Base-by-base conservation (phyloP, 2,329 filamentous ascomycete genomes). In the Fusarium piperis region DNA sequence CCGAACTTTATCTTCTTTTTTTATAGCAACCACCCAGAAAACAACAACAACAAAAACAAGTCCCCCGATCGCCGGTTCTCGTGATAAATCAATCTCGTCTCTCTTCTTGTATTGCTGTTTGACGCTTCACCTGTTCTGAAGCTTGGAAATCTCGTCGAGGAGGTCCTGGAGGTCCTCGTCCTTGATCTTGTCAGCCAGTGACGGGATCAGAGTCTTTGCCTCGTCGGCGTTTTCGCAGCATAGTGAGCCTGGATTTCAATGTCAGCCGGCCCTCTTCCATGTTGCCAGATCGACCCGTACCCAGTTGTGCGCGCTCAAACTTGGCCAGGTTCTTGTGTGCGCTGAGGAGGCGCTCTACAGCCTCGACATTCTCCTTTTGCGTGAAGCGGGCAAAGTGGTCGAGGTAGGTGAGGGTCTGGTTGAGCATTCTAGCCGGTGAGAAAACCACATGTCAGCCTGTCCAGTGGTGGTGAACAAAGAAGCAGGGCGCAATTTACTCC, bases 351-450 rank as follows among this genome's bases (percentile, higher is more conserved):
- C 94, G 90, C 83, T 97, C 94, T 33, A 98, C 94, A n/a, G 94
- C 93, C 83, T 97, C 93, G 78, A 97, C 93, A 74, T 96, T 96
- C 81, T 97, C 94, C 81, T 95, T 94, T 77, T 95, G 91, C 84
- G 97, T 97, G 88, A 98, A 98, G 36, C 96, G 93, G 18, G 95
- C 93, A 83, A 99, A 99, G 70, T 94, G 91, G 77, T 97, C 94
- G 60, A 98, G 90, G 83, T 99, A 98, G 79, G 95, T 94, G 73
- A 94, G 88, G 28, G 95, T 98, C 81, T 97, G 95, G 70, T 90
- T 91, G 63, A 97, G 88, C 81, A 95, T 94, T 78, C 90, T 93
- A 62, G 30, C 32, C 4, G 44, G 39, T 26, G 23, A 23, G 23
- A 56, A 10, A 59, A 57, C 20, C 13, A 65, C 52, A 63, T 44